A percentile compares a stretch with the other conserved stretches of the same genome.
Evolutionary conservation across 2,329 filamentous ascomycete species (phyloP).

Genomic region (Claviceps arundinis): DNA sequence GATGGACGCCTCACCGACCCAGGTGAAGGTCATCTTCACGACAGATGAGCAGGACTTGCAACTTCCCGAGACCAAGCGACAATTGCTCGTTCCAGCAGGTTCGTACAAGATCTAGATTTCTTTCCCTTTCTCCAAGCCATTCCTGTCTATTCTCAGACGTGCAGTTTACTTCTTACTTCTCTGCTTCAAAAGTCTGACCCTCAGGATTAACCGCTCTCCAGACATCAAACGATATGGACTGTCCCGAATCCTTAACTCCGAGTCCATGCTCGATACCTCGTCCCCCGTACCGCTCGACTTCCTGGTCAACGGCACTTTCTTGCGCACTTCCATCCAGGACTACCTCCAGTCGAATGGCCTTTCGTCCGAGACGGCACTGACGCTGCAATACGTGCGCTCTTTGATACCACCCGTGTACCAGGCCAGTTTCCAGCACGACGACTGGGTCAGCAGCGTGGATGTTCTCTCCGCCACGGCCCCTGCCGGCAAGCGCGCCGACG

Average conservation of each 20-base stretch:
- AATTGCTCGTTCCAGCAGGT: conserved; percentile 51
- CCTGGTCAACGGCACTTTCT: conserved; percentile 83
- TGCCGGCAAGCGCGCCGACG: conserved; percentile 35
- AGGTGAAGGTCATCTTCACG: conserved; percentile 56
- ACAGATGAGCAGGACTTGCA: conserved; percentile 49
- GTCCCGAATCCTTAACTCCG: conserved; percentile 57
- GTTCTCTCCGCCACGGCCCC: conserved; percentile 56
- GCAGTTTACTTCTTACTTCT: background rate
- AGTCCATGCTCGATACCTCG: conserved; percentile 53
- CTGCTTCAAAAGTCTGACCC: no score
- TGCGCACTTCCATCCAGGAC: conserved; percentile 79
- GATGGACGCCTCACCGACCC: conserved; percentile 31
- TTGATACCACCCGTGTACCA: conserved; percentile 80
- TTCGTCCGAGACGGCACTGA: conserved; percentile 74
- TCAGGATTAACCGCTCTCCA: conserved; percentile 13
- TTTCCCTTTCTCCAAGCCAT: background rate
- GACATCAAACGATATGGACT: conserved; percentile 59
- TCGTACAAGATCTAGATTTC: conserved; percentile 5
- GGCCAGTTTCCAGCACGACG: conserved; percentile 89
- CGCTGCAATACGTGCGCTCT: conserved; percentile 85
- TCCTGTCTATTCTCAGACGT: background rate
- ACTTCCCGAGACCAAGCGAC: conserved; percentile 47
- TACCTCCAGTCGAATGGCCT: conserved; percentile 79
- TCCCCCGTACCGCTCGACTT: conserved; percentile 78
- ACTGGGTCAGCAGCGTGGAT: conserved; percentile 87